Conservation (phyloP, 225 moss, liverwort and hornwort genomes). For the Polytrichum formosum region DNA sequence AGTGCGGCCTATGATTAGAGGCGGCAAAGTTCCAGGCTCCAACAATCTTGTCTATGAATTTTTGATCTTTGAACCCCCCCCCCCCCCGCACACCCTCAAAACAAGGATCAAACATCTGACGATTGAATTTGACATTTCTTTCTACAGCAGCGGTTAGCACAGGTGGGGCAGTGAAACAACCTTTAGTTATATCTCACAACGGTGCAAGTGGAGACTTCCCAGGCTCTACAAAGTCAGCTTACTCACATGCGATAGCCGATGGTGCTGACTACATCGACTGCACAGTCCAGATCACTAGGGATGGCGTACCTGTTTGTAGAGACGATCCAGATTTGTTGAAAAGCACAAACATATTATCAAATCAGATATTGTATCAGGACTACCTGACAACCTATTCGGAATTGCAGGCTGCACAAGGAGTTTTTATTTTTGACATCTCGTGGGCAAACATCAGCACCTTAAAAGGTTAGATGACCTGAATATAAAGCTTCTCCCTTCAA, state of each 20-base stretch:
- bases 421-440: conserved; percentile 46
- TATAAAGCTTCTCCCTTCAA: too few relatives aligned
- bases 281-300: conserved; percentile 44
- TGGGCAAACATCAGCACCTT: conserved; percentile 37
- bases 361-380: neutral
- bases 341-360: conserved; percentile 23
- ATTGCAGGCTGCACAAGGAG: conserved; percentile 11
- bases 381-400: conserved; percentile 17
- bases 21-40: too few relatives aligned
- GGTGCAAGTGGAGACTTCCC: conserved; percentile 61
- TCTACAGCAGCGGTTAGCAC: neutral
- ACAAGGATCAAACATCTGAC: conserved; percentile 47
- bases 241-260: conserved; percentile 37
- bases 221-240: conserved; percentile 36
- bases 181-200: conserved; percentile 30
- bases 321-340: conserved; percentile 27
- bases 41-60: too few relatives aligned
- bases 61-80: too few relatives aligned
- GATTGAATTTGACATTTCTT: conserved; percentile 21
- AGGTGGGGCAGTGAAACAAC: conserved; percentile 2
- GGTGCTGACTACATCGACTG: conserved; percentile 70
- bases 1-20: too few relatives aligned
- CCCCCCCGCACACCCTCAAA: conserved; percentile 1
- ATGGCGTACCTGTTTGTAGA: conserved; percentile 48
- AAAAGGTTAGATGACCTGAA: conserved; percentile 1